A percentile compares a stretch with the other conserved stretches of the same genome.
Conservation (phyloP, 1,284 basidiomycete species). For the Exobasidium rhododendri region DNA sequence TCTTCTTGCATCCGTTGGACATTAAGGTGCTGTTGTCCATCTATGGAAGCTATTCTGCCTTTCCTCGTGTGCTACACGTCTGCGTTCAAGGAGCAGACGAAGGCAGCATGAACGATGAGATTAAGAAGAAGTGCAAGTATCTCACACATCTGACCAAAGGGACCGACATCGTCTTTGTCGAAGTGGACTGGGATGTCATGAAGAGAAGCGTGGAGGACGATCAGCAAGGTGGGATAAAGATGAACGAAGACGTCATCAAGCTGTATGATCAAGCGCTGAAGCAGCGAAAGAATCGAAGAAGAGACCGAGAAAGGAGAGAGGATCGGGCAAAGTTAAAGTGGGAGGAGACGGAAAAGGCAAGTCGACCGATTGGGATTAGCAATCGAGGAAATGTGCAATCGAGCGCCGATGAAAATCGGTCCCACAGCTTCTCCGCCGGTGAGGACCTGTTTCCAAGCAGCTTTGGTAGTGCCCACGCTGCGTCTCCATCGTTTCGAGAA, state of each 20-base stretch:
- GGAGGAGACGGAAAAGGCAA: constrained; percentile 40
- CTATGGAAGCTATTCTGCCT: constrained; percentile 75
- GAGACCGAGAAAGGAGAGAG: constrained; percentile 42
- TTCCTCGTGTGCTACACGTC: constrained; percentile 77
- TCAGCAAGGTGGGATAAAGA: constrained; percentile 21
- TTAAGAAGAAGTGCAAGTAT: constrained; percentile 92
- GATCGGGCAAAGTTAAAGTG: constrained; percentile 44
- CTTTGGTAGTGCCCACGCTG: constrained; percentile 19
- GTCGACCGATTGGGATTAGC: constrained; percentile 15
- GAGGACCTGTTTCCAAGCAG: constrained; percentile 15
- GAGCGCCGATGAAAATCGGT: constrained; percentile 1
- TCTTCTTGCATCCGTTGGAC: constrained; percentile 93
- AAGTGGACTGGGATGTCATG: constrained; percentile 65
- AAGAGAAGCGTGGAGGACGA: constrained; percentile 9
- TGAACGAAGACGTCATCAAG: constrained; percentile 24
- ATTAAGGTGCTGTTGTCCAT: constrained; percentile 86
- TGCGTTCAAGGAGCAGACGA: constrained; percentile 71
- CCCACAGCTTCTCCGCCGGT: constrained; percentile 1
- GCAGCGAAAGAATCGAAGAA: constrained; percentile 33
- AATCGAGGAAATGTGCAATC: neutral
- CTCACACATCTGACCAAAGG: constrained; percentile 86
- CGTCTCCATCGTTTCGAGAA: constrained; percentile 44
- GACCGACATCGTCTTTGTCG: constrained; percentile 89
- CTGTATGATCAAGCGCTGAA: constrained; percentile 44
- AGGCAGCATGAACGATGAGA: constrained; percentile 76